Base-by-base conservation (phyloP, 495 filamentous ascomycete species). In the Xylaria sp. region DNA sequence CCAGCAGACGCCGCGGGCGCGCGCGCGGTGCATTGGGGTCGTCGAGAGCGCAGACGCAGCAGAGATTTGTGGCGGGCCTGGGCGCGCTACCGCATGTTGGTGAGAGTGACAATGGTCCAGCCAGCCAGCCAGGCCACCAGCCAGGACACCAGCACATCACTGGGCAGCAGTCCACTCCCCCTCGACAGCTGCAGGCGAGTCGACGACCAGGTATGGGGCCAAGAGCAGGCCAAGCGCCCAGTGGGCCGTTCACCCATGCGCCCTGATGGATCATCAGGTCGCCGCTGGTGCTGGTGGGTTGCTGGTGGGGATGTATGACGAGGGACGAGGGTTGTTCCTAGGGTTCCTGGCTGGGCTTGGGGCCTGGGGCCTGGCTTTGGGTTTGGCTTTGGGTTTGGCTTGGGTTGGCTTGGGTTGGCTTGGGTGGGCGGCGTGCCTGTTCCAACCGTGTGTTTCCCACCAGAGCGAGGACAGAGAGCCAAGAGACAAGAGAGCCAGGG, bases 401-500 rank as follows among this genome's bases (percentile, higher is more conserved):
- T n/a, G n/a, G n/a, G n/a, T n/a, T n/a, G n/a, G n/a, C 59, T 44
- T 70, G 66, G 52, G 21, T 37, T 53, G 33, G 67, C 67, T 50
- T 69, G 53, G 52, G 67, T 48, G 57, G 43, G 68, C 59, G 53
- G 26, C 53, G 68, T 71, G 58, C 68, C 48, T 71, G 69, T 58
- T 71, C 69, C 69, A 66, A 67, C 61, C 44, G 69, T 71, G 70
- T 72, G 70, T 68, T 72, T 67, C 69, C 69, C 69, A 65, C 62
- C 62, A 57, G 55, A 69, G 70, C 70, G 48, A 71, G 61, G 69
- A n/a, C n/a, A n/a, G n/a, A n/a, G n/a, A n/a, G n/a, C n/a, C n/a
- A n/a, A n/a, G n/a, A n/a, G n/a, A n/a, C n/a, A n/a, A n/a, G n/a
- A n/a, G n/a, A 69, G 70, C 70, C 61, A 71, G 61, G 69, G 66